Evolutionary conservation across 768 basidiomycete genomes (phyloP).

Genomic region (Zangia roseola): DNA sequence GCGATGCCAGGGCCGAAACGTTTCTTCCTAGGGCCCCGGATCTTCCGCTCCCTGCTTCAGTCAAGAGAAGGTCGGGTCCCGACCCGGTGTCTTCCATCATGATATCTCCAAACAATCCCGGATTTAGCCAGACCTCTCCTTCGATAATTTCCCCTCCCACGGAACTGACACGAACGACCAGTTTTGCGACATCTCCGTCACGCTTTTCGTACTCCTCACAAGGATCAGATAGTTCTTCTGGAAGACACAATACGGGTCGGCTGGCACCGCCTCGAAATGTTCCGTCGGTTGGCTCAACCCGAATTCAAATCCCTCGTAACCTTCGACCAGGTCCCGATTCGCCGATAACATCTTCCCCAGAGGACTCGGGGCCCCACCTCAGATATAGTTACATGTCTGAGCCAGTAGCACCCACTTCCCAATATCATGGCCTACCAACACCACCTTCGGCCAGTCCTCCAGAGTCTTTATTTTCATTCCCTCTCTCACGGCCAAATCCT

Average conservation of each 20-base stretch:
- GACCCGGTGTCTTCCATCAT: background rate
- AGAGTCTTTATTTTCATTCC: background rate
- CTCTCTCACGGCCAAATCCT: background rate
- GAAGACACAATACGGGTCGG: background rate
- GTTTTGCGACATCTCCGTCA: background rate
- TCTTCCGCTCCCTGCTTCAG: constrained; percentile 22
- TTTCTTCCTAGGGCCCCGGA: constrained; percentile 25
- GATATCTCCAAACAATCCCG: background rate
- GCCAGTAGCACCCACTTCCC: background rate
- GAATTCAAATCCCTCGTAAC: constrained; percentile 17
- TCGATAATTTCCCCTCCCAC: background rate
- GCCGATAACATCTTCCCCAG: constrained; percentile 16
- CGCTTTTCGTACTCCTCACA: constrained; percentile 8
- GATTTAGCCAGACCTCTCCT: background rate
- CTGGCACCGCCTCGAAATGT: constrained; percentile 4
- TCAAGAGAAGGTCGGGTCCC: background rate
- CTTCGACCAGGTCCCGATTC: constrained; percentile 6
- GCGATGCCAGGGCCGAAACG: constrained; percentile 32
- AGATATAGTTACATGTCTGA: constrained; percentile 8
- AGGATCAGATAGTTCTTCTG: background rate
- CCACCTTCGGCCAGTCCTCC: constrained; percentile 6
- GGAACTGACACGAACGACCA: background rate
- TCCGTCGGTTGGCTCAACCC: background rate
- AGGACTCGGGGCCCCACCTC: constrained; percentile 10
- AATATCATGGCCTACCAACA: background rate